Conservation (phyloP, 2,329 filamentous ascomycete species). For the Fusarium stilboides region DNA sequence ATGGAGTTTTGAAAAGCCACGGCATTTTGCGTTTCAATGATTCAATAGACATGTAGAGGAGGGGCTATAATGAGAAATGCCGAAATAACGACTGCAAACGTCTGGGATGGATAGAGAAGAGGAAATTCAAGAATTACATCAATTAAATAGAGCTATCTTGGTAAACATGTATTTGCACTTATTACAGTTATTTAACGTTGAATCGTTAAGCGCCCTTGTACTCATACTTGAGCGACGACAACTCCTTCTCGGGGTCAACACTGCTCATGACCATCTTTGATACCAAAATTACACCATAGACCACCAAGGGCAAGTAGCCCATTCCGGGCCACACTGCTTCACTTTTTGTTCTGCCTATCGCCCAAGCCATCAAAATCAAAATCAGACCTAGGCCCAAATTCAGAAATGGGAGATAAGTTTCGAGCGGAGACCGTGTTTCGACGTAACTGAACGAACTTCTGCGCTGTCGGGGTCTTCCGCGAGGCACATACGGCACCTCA, state of each 20-base stretch:
- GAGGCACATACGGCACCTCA: conserved; percentile 21
- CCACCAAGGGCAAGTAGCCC: conserved; percentile 67
- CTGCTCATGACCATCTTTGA: conserved; percentile 77
- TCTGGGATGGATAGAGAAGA: conserved; percentile 38
- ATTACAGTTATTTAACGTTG: neutral
- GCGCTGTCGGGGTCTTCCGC: conserved; percentile 36
- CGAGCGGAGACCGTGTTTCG: conserved; percentile 63
- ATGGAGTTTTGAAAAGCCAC: conserved; percentile 87
- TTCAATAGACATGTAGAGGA: conserved; percentile 79
- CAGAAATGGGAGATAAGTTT: conserved; percentile 71
- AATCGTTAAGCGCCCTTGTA: conserved; percentile 74
- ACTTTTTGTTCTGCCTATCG: conserved; percentile 54
- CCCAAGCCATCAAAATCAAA: conserved; percentile 63
- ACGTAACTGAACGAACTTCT: conserved; percentile 44
- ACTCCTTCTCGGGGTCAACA: conserved; percentile 77
- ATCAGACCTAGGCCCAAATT: conserved; percentile 72
- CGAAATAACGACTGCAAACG: conserved; percentile 33
- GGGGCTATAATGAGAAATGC: conserved; percentile 44
- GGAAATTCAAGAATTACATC: conserved; percentile 10
- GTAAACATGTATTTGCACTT: conserved; percentile 6
- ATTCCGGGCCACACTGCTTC: conserved; percentile 60
- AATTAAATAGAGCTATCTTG: conserved; percentile 26
- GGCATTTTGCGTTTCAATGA: conserved; percentile 95
- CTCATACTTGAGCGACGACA: conserved; percentile 74
- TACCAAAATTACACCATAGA: conserved; percentile 73